phyloP scores from a whole-genome alignment of 352 stramenopile genomes.

The Nothophytophthora sp. region DNA sequence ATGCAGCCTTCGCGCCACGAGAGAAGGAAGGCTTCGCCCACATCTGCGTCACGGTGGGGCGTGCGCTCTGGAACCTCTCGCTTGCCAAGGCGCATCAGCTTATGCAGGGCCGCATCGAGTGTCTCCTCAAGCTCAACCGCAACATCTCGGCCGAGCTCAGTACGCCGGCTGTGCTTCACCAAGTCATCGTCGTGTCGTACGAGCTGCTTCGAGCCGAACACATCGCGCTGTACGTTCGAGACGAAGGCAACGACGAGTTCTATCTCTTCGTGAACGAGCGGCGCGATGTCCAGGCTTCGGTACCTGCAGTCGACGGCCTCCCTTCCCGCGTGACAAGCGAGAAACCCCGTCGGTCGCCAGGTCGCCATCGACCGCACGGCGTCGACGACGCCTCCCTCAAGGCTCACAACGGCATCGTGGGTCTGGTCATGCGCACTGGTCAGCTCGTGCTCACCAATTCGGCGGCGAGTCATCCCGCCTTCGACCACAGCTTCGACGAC shows the following conservation, averaged over 20 bases:
- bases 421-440: constrained; percentile 62
- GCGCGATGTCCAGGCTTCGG: neutral
- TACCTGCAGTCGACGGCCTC: no score
- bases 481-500: constrained; percentile 62
- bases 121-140: constrained; percentile 69
- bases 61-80: constrained; percentile 75
- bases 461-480: constrained; percentile 48
- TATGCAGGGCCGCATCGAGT: constrained; percentile 72
- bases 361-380: constrained; percentile 25
- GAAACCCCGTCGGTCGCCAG: constrained; percentile 2
- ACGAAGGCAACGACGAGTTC: constrained; percentile 65
- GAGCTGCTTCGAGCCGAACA: constrained; percentile 63
- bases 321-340: no score
- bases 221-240: constrained; percentile 67
- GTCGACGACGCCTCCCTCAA: constrained; percentile 54
- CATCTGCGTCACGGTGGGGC: constrained; percentile 55
- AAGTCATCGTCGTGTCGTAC: constrained; percentile 68
- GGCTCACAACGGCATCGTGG: constrained; percentile 71
- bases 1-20: constrained; percentile 24
- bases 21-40: constrained; percentile 60
- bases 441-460: constrained; percentile 69
- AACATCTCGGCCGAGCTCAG: constrained; percentile 72
- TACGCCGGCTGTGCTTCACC: constrained; percentile 57
- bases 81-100: constrained; percentile 61
- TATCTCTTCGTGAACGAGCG: constrained; percentile 44